Conservation (phyloP, 2,329 filamentous ascomycete genomes). For the Gremmenia infestans region DNA sequence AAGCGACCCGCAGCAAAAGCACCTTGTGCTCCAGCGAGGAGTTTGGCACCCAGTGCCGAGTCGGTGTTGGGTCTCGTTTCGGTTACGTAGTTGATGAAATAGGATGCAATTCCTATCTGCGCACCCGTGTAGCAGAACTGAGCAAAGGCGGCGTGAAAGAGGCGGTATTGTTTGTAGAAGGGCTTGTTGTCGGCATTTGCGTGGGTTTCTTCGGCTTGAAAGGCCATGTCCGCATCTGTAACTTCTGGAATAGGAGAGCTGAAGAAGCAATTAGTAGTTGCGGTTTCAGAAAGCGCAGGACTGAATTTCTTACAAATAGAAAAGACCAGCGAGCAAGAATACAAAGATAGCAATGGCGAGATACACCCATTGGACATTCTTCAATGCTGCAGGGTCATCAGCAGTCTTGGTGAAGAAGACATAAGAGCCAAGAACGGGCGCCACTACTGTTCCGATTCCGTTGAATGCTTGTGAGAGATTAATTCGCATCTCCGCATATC, state of each 20-base stretch:
- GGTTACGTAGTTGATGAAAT: constrained; percentile 49
- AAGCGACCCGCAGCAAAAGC: constrained; percentile 51
- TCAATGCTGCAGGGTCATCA: constrained; percentile 43
- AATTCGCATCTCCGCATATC: constrained; percentile 69
- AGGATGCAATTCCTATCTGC: constrained; percentile 49
- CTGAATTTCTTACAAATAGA: constrained; percentile 49
- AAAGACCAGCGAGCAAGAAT: constrained; percentile 49
- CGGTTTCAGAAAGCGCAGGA: background rate
- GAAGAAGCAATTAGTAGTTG: background rate
- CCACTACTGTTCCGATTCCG: constrained; percentile 59
- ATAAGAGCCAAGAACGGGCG: constrained; percentile 53
- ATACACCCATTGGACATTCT: constrained; percentile 61
- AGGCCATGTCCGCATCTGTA: constrained; percentile 55
- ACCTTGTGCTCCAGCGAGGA: constrained; percentile 51
- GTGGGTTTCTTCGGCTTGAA: constrained; percentile 36
- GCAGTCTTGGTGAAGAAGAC: constrained; percentile 55
- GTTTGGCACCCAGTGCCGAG: constrained; percentile 38
- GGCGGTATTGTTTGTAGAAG: constrained; percentile 52
- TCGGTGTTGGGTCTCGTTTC: constrained; percentile 36
- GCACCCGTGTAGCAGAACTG: constrained; percentile 62
- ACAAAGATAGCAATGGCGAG: constrained; percentile 58
- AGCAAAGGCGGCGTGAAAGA: constrained; percentile 55
- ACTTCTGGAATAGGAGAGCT: constrained; percentile 41
- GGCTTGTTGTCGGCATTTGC: constrained; percentile 42
- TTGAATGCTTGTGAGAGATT: constrained; percentile 71